Base-by-base conservation (phyloP, 768 basidiomycete species). In the Tephrocybe sp. region DNA sequence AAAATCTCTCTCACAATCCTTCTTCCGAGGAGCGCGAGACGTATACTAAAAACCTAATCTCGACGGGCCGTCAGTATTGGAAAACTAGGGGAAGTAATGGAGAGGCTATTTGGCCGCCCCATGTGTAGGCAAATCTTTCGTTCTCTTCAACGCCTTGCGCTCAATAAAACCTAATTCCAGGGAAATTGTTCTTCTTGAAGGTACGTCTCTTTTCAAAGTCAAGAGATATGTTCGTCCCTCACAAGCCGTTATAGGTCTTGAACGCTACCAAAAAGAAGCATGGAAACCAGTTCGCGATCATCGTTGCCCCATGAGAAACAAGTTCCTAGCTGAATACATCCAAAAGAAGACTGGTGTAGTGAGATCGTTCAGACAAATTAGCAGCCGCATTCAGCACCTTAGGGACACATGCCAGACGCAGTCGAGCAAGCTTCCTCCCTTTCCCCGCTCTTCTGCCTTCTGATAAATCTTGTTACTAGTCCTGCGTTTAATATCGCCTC, bases 271-370 rank as follows among this genome's bases (percentile, higher is more conserved):
- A 46, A 78, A 76, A 28, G 70, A 75, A 44, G 73, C 74, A 54
- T 73, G 74, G 55, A 73, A 76, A 57, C 75, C 79, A 41, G 73
- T 73, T 45, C 68, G 74, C 46, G 71, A 73, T 32, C 68, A 75
- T n/a, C 73, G 82, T 42, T 81, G 77, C 62, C 81, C 82, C 21
- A 75, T 78, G 66, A 75, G 82, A 47, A 84, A 84, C 68, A 74
- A 78, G 38, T 84, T 81, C 67, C 78, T 84, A 57, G 79, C 83
- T 40, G 77, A 83, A 53, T 76, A 80, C 59, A 82, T 84, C 58
- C 70, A 71, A 63, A 68, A 68, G 11, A 65, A 62, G 23, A 83
- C 81, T 7, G 79, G 81, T 9, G 75, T 76, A 58, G 67, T 67
- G 41, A 71, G 81, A 59, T 80, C 81, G 14, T 70, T 79, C 28